Conservation (phyloP, 2,329 filamentous ascomycete species). For the Fusarium goolgardi region DNA sequence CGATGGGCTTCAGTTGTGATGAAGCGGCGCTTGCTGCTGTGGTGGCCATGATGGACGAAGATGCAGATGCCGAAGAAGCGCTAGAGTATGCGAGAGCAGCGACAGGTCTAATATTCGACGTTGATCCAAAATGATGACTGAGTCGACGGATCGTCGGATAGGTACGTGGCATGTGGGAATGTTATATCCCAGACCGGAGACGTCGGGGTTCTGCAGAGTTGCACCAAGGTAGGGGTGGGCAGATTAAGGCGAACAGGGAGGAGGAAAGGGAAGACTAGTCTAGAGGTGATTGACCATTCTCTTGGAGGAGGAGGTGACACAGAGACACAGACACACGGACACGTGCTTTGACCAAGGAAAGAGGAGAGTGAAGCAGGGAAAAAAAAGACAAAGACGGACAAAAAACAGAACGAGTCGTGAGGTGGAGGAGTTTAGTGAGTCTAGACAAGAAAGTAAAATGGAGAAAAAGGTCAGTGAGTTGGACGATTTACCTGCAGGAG, state of each 20-base stretch:
- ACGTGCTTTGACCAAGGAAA: neutral
- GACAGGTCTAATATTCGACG: constrained; percentile 16
- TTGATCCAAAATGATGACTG: constrained; percentile 34
- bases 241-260: constrained; percentile 14
- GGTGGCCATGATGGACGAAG: constrained; percentile 38
- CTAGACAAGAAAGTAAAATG: constrained; percentile 8
- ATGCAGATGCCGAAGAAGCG: constrained; percentile 22
- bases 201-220: constrained; percentile 19
- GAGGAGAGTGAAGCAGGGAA: neutral
- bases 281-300: constrained; percentile 4
- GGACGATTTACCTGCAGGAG: neutral
- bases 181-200: constrained; percentile 27
- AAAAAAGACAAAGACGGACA: neutral
- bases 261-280: neutral
- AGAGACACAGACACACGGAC: too few relatives aligned
- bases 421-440: constrained; percentile 10
- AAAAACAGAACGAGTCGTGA: constrained; percentile 5
- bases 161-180: constrained; percentile 43
- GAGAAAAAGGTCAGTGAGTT: constrained; percentile 8
- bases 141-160: constrained; percentile 37
- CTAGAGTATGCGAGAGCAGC: constrained; percentile 23
- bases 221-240: constrained; percentile 21
- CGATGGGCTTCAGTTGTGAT: constrained; percentile 27
- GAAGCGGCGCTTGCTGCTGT: constrained; percentile 31
- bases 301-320: neutral